Evolutionary conservation across 2,329 filamentous ascomycete species (phyloP).

Genomic region (Exophiala alcalophila): DNA sequence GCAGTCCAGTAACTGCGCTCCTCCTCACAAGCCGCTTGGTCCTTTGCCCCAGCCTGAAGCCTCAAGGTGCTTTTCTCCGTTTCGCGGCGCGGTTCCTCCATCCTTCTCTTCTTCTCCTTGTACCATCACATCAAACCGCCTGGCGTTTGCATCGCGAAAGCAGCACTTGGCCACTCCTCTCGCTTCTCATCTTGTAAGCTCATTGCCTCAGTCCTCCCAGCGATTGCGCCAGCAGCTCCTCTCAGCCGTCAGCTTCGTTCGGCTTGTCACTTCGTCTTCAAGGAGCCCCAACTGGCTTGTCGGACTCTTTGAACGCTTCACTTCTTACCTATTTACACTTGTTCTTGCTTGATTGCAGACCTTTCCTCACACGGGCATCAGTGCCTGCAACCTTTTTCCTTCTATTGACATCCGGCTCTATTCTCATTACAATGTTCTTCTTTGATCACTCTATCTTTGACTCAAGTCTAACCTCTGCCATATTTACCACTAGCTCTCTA

Average conservation of each 20-base stretch:
- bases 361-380: too few relatives aligned
- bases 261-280: slow-evolving; percentile 17
- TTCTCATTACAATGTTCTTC: slow-evolving; percentile 16
- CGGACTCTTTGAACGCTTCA: slow-evolving; percentile 3
- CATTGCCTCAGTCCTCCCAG: slow-evolving; percentile 16
- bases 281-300: slow-evolving; percentile 6
- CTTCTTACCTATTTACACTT: slow-evolving; percentile 15
- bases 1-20: slow-evolving; percentile 5
- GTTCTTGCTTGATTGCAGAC: slow-evolving; percentile 17
- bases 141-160: slow-evolving; percentile 17
- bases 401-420: slow-evolving; percentile 11
- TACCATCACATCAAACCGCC: slow-evolving; percentile 20
- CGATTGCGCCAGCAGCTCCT: slow-evolving; percentile 6
- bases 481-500: slow-evolving; percentile 25
- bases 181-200: slow-evolving; percentile 26
- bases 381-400: slow-evolving; percentile 8
- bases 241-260: slow-evolving; percentile 4
- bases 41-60: slow-evolving; percentile 4
- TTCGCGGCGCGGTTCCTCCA: slow-evolving; percentile 14
- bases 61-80: slow-evolving; percentile 6
- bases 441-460: slow-evolving; percentile 16
- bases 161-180: slow-evolving; percentile 13
- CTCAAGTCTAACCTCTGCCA: slow-evolving; percentile 27
- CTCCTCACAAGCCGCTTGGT: neutral
- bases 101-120: slow-evolving; percentile 8